These are phyloP conservation scores for Aspergillus cejpii DNA, from an alignment of 2,329 filamentous ascomycete species.

Conservation along the genomic window DNA sequence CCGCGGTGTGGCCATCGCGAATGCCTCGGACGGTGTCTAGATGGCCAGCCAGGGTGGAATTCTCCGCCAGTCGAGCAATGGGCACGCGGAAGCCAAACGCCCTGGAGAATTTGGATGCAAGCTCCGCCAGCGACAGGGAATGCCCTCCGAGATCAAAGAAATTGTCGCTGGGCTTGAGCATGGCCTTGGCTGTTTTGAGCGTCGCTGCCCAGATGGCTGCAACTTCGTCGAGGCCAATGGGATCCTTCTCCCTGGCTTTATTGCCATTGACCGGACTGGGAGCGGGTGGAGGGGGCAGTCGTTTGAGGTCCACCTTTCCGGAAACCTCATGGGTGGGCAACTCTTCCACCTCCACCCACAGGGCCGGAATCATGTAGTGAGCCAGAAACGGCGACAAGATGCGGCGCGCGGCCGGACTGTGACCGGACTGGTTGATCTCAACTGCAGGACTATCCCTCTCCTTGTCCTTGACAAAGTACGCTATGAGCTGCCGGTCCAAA, in stretches of 20 bases:
- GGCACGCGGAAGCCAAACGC: slow-evolving; percentile 68
- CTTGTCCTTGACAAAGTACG: slow-evolving; percentile 65
- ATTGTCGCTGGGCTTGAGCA: slow-evolving; percentile 62
- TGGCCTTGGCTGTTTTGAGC: slow-evolving; percentile 56
- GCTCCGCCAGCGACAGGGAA: slow-evolving; percentile 67
- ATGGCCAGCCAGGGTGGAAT: slow-evolving; percentile 65
- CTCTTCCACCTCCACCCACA: slow-evolving; percentile 67
- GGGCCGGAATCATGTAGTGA: slow-evolving; percentile 73
- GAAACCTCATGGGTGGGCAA: slow-evolving; percentile 72
- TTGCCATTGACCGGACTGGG: slow-evolving; percentile 42
- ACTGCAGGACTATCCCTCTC: slow-evolving; percentile 55
- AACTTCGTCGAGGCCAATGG: slow-evolving; percentile 60
- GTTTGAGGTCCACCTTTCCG: slow-evolving; percentile 69
- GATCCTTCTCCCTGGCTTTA: slow-evolving; percentile 51
- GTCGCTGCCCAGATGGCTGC: slow-evolving; percentile 66
- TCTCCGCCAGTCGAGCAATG: slow-evolving; percentile 63
- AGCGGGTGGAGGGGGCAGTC: slow-evolving; percentile 58
- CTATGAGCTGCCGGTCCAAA: slow-evolving; percentile 66
- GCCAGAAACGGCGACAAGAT: slow-evolving; percentile 61
- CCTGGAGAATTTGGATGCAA: slow-evolving; percentile 63
- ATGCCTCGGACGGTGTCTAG: slow-evolving; percentile 63
- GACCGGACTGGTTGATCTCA: slow-evolving; percentile 62
- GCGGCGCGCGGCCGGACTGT: slow-evolving; percentile 62
- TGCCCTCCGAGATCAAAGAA: slow-evolving; percentile 80
- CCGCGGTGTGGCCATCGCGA: slow-evolving; percentile 65